Percentiles rank a stretch among this genome's conserved stretches.
These are phyloP conservation scores for Cucumis cinereus DNA, from an alignment of 306 rosid genomes.

Conservation along the genomic window DNA sequence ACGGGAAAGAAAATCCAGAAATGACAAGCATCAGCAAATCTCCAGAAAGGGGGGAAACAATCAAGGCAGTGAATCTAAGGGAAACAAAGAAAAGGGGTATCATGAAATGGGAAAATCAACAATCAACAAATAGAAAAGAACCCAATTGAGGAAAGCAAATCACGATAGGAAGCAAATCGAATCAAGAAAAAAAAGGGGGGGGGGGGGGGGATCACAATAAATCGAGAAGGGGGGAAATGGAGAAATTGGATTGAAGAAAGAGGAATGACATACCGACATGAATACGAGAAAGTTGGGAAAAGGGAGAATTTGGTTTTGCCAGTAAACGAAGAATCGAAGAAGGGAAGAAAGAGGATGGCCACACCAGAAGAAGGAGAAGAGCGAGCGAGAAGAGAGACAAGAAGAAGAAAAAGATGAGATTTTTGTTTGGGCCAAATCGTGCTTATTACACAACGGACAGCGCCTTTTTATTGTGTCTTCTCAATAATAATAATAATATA, in stretches of 20 bases:
- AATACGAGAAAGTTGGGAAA: conserved; percentile 25
- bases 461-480: not conserved
- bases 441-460: not conserved
- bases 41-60: not conserved
- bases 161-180: not conserved
- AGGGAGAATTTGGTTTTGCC: not conserved
- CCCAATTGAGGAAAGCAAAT: not conserved
- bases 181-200: conserved; percentile 3
- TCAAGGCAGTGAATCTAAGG: not conserved
- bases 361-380: not conserved
- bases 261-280: conserved; percentile 76
- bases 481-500: not conserved
- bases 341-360: not conserved
- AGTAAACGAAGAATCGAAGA: conserved; percentile 1
- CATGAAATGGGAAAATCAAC: not conserved
- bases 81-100: not conserved
- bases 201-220: conserved; percentile 1
- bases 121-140: not conserved
- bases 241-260: not conserved
- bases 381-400: not conserved
- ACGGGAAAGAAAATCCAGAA: not conserved
- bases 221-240: not conserved
- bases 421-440: not conserved
- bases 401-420: not conserved
- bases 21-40: not conserved